Evolutionary conservation across 2,329 filamentous ascomycete genomes (phyloP), one percentile per base, ranked within the genome.

Genomic region (Colletotrichum higginsianum): DNA sequence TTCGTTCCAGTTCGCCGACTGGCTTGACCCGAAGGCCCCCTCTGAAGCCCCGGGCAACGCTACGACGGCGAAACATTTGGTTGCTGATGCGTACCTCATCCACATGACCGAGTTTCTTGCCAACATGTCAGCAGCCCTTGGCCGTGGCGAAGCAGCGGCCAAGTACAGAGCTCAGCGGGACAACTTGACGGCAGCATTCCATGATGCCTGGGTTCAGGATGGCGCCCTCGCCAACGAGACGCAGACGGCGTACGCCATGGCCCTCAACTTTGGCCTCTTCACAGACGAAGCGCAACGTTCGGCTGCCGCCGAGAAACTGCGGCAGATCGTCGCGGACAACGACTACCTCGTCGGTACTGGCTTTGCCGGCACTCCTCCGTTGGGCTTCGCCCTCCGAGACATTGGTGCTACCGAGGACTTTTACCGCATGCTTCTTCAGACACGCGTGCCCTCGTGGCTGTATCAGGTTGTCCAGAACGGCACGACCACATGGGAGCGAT

Each of bases 401-500:
- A 78, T 78, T 13, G 78, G 75, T 9, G 74, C 79, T 0, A 77
- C 78, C 0, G 74, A 81, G 0, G 76, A 80, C 15, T 81, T 83
- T 64, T 88, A 88, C 74, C 79, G 79, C 18, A 87, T 88, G 84
- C 79, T 88, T 1, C 77, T 85, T 6, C 81, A 87, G 74, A 84
- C 80, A 7, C 75, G 80, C 3, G 80, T 82, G 1, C 86, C 85
- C 0, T 84, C 82, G 0, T 88, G 86, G 86, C 75, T 88, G 0
- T 87, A 86, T 61, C 84, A 84, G 15, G 81, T 88, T 7, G 80
- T 79, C 0, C 82, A 84, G 81, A 79, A 79, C 12, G 85, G 80
- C 0, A 87, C 86, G 0, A 87, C 85, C 0, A 85, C 83, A 0
- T 88, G 86, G 86, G 86, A 88, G 72, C 80, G 86, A 2, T 87